These are phyloP conservation scores for Plasmodium billcollinsi DNA, from an alignment of 169 alveolate genomes.

Conservation along the genomic window DNA sequence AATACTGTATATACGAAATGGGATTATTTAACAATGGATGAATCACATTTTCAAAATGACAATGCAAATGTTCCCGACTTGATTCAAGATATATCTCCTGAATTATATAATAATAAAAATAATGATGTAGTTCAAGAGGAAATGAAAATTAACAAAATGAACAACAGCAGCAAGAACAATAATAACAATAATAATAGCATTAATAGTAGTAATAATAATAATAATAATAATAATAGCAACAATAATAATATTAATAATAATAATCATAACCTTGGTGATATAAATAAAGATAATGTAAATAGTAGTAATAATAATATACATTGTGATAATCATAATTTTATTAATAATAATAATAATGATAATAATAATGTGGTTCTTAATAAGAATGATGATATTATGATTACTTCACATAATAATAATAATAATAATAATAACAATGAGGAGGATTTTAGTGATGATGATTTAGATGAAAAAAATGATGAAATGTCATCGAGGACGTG, in stretches of 20 bases:
- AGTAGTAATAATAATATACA: too few relatives aligned
- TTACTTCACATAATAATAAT: background rate
- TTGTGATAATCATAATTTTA: too few relatives aligned
- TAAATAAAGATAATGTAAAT: conserved; percentile 63
- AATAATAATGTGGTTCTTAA: background rate
- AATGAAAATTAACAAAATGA: conserved; percentile 32
- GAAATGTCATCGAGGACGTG: conserved; percentile 89
- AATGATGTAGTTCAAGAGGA: conserved; percentile 77
- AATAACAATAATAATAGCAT: conserved; percentile 13
- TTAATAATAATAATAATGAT: background rate
- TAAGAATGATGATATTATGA: background rate
- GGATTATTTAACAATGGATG: conserved; percentile 92
- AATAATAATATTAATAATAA: background rate
- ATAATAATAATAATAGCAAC: background rate
- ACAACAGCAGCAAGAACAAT: background rate
- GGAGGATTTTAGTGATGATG: conserved; percentile 11
- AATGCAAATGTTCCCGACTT: conserved; percentile 88
- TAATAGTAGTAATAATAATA: background rate
- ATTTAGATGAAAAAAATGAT: conserved; percentile 77
- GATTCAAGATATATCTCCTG: conserved; percentile 88
- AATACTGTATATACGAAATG: conserved; percentile 88
- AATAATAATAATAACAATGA: background rate
- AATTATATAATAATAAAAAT: conserved; percentile 83
- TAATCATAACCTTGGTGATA: background rate
- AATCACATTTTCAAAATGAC: conserved; percentile 91